Evolutionary conservation across 78 protist species (phyloP), one percentile per base, ranked within the genome.

Genomic region (Isochrysis galbana): DNA sequence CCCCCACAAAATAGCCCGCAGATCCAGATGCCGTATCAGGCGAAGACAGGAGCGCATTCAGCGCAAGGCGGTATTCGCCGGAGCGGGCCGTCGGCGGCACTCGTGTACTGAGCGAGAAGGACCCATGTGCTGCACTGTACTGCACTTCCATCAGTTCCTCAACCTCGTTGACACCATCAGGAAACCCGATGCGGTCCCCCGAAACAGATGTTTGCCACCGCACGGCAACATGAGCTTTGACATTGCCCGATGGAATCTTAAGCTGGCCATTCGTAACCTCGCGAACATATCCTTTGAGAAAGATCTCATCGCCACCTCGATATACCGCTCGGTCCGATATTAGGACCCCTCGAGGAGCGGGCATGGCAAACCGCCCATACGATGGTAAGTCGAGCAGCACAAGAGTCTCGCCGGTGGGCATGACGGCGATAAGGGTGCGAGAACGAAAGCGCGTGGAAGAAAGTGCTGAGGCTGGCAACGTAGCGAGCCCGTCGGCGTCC

Each of bases 261-360:
- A 72, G 82, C 19, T 4, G 1, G 86, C 34, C 86, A 7, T 32
- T 5, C 34, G 17, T 41, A 25, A 3, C n/a, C 61, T 29, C 26
- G 61, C 88, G 88, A 36, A 82, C 42, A n/a, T 45, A 82, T 11
- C 88, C 88, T 25, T 82, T 44, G n/a, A 82, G 39, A 39, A 29
- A 39, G 41, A 82, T 10, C 7, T 0, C 17, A 39, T 82, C 88
- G 14, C 41, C 39, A 14, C 0, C 48, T 39, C 26, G 2, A 55
- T 77, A 77, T 21, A 77, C 7, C 25, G 86, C 47, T 21, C 42
- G 4, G 86, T 72, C 82, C n/a, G 44, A 0, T 38, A 36, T 25
- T 38, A 67, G 77, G 36, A 51, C 61, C 29, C 61, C 14, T 7
- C 61, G 61, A 51, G 14, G 61, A 51, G 61, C 29, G 61, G 61